phyloP scores from a whole-genome alignment of 1,284 basidiomycete genomes.

The Melanopsichium pennsylvanicum region DNA sequence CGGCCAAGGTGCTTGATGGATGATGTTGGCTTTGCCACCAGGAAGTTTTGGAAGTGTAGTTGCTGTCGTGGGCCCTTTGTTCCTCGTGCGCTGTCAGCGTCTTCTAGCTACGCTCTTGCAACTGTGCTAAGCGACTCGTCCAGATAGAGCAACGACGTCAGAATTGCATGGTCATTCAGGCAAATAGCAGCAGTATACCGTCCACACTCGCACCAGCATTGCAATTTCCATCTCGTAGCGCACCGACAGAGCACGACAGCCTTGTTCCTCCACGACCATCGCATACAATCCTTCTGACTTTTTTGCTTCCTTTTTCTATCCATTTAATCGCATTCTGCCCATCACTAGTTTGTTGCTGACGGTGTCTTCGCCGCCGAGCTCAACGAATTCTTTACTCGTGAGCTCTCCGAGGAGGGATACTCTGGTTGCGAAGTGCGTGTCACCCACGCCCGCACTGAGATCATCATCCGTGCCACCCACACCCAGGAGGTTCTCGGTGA shows the following conservation, averaged over 20 bases:
- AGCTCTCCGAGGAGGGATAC: slow-evolving; percentile 99
- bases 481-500: slow-evolving; percentile 99
- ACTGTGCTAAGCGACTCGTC: no score
- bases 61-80: no score
- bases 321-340: not conserved
- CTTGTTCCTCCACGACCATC: not conserved
- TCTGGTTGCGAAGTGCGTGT: slow-evolving; percentile 99
- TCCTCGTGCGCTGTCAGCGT: no score
- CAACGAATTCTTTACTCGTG: slow-evolving; percentile 96
- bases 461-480: slow-evolving; percentile 99
- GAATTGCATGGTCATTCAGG: no score
- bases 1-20: no score
- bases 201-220: no score
- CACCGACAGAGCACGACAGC: slow-evolving; percentile 8
- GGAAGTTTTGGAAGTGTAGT: no score
- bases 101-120: no score
- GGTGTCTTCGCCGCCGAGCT: slow-evolving; percentile 98
- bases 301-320: not conserved
- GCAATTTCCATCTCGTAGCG: not conserved
- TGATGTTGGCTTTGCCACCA: no score
- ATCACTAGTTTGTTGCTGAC: slow-evolving; percentile 91
- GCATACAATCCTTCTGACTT: slow-evolving; percentile 11
- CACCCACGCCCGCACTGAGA: slow-evolving; percentile 99
- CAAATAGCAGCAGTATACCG: no score
- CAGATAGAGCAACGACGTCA: no score